Percentiles rank a stretch among this genome's conserved stretches.
phyloP scores from a whole-genome alignment of 1,284 basidiomycete genomes.

The Gymnopus androsaceus region DNA sequence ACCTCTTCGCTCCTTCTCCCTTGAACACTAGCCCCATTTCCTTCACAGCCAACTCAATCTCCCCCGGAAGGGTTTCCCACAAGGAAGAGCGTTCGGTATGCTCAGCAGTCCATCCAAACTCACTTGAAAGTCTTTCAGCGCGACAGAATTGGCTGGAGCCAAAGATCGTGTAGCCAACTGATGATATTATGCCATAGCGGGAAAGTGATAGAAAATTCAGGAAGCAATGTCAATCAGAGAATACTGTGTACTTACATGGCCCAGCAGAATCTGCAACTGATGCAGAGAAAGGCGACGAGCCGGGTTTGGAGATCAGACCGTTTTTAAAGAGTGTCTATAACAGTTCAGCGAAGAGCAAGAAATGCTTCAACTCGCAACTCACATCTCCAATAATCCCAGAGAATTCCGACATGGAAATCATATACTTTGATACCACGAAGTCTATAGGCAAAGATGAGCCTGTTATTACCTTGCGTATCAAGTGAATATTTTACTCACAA shows the following conservation, averaged over 20 bases:
- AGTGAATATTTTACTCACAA: background rate
- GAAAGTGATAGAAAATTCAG: background rate
- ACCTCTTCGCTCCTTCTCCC: too few species aligned
- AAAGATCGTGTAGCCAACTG: background rate
- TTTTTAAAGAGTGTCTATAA: background rate
- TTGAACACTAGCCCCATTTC: too few species aligned
- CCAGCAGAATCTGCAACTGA: background rate
- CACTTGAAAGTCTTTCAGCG: background rate
- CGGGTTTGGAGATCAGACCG: background rate
- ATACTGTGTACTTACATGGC: background rate
- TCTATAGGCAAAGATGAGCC: background rate
- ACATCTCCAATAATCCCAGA: slow-evolving; percentile 2
- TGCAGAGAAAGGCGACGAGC: background rate
- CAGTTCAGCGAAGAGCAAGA: background rate
- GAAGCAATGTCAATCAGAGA: too few species aligned
- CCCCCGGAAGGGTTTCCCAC: background rate
- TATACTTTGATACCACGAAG: slow-evolving; percentile 6
- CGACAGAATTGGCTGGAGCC: background rate
- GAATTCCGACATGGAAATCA: background rate
- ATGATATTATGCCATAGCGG: background rate
- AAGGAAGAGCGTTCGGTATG: background rate
- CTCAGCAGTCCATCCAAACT: slow-evolving; percentile 4
- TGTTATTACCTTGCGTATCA: background rate
- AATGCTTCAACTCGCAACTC: background rate
- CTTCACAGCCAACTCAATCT: slow-evolving; percentile 1